phyloP scores from a whole-genome alignment of 306 rosid species.

The Parietaria judaica region DNA sequence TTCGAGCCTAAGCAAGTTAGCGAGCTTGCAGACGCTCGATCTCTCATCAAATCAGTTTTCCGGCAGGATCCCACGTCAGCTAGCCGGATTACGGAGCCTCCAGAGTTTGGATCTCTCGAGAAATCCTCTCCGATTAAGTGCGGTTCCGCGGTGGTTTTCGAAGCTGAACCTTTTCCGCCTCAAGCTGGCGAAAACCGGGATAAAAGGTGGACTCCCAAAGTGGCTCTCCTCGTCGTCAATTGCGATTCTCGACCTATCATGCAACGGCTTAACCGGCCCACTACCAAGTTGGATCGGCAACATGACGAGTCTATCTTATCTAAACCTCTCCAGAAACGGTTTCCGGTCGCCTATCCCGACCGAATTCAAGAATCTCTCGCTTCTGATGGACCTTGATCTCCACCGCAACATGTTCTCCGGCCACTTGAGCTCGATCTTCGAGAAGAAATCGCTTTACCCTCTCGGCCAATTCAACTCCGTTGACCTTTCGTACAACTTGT shows the following conservation, averaged over 20 bases:
- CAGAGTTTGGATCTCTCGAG: conserved; percentile 42
- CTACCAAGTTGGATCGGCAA: conserved; percentile 59
- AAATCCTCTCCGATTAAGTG: conserved; percentile 37
- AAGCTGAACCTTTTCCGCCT: conserved; percentile 39
- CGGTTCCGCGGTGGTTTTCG: conserved; percentile 39
- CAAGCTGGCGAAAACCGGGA: conserved; percentile 36
- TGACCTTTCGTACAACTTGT: conserved; percentile 34
- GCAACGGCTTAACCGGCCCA: conserved; percentile 33
- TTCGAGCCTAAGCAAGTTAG: conserved; percentile 36
- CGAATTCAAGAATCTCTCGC: conserved; percentile 31
- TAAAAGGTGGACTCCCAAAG: conserved; percentile 36
- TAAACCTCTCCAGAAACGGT: conserved; percentile 44
- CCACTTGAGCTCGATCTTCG: conserved; percentile 17
- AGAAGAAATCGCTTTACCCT: conserved; percentile 28
- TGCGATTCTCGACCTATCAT: conserved; percentile 43
- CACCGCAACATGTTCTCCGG: conserved; percentile 44
- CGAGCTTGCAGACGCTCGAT: conserved; percentile 34
- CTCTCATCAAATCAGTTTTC: conserved; percentile 31
- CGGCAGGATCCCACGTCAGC: conserved; percentile 38
- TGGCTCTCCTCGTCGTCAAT: conserved; percentile 46
- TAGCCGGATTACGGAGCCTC: conserved; percentile 28
- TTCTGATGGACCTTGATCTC: conserved; percentile 45
- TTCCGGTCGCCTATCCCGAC: conserved; percentile 40
- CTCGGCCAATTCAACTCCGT: conserved; percentile 43
- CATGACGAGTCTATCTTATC: conserved; percentile 45